Evolutionary conservation across 768 basidiomycete genomes (phyloP).

Genomic region (Russula brevipes): DNA sequence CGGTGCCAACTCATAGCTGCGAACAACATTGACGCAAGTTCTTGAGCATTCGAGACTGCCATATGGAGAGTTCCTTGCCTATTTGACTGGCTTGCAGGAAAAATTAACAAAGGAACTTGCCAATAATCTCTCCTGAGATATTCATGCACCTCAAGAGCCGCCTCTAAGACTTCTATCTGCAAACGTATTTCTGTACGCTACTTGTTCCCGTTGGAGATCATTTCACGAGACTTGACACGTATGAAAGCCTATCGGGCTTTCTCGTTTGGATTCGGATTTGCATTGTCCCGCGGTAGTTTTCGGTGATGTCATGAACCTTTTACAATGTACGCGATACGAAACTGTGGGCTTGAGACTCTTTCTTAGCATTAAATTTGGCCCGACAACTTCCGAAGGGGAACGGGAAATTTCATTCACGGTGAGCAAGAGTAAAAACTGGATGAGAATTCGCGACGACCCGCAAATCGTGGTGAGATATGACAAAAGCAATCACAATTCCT

Average conservation of each 20-base stretch:
- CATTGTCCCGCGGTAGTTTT: no score
- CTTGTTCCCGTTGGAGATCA: background rate
- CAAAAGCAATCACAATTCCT: constrained; percentile 13
- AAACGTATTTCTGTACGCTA: background rate
- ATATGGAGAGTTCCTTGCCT: constrained; percentile 59
- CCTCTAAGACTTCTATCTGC: background rate
- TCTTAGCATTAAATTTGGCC: background rate
- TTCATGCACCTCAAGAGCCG: background rate
- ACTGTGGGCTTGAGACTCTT: background rate
- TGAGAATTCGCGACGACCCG: background rate
- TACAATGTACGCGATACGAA: no score
- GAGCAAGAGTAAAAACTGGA: background rate
- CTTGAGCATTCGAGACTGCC: constrained; percentile 69
- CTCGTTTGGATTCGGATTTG: no score
- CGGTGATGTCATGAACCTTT: no score
- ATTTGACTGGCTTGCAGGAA: constrained; percentile 63
- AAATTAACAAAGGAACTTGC: constrained; percentile 58
- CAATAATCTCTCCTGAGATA: constrained; percentile 31
- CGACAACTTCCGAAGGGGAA: background rate
- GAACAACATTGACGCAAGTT: constrained; percentile 69
- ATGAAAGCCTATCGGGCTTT: no score
- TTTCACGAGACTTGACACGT: background rate
- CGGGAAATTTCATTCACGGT: background rate
- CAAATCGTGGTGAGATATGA: background rate
- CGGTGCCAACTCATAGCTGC: constrained; percentile 44